Base-by-base conservation (phyloP, 2,329 filamentous ascomycete species). In the Colletotrichum sp. region DNA sequence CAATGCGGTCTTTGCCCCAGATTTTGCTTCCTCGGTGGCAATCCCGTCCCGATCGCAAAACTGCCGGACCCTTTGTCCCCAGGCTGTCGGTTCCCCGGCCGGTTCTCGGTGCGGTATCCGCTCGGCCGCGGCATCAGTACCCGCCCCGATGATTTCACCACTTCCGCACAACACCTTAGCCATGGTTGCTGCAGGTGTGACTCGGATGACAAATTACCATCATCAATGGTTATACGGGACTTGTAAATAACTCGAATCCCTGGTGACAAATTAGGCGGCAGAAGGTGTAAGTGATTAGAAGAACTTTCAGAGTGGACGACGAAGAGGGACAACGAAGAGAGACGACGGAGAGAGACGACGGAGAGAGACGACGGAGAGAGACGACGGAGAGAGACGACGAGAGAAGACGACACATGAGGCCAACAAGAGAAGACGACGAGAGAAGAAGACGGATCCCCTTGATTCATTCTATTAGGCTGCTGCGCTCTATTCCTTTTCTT, bases 51-150 rank as follows among this genome's bases (percentile, higher is more conserved):
- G 59, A 61, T 57, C 36, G n/a, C 29, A 27, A 25, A 29, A 39
- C 22, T 62, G 52, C 69, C 69, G 63, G 62, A 39, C 39, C 61
- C 27, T 32, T 64, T 22, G 52, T 36, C 44, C 22, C 63, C 16
- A 76, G 74, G 74, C 74, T 76, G 34, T 76, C 74, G 74, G 74
- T 72, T 44, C 27, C 13, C 57, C 44, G 34, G 27, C 32, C 74
- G 74, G 74, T 59, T 73, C 71, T 76, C 74, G 74, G 49, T 27
- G 34, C 64, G 70, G 74, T 74, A 76, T 32, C 74, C 70, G 74
- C 74, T 76, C 70, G 74, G 74, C 44, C 22, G 61, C 74, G 74
- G 74, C 25, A 76, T 68, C 65, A 59, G 74, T 61, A 73, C 52
- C 74, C 73, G 73, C 69, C 39, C 68, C 29, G 61, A 67, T 67